Base-by-base conservation (phyloP, 106 monocot genomes). In the Alisma plantagoaquatica region DNA sequence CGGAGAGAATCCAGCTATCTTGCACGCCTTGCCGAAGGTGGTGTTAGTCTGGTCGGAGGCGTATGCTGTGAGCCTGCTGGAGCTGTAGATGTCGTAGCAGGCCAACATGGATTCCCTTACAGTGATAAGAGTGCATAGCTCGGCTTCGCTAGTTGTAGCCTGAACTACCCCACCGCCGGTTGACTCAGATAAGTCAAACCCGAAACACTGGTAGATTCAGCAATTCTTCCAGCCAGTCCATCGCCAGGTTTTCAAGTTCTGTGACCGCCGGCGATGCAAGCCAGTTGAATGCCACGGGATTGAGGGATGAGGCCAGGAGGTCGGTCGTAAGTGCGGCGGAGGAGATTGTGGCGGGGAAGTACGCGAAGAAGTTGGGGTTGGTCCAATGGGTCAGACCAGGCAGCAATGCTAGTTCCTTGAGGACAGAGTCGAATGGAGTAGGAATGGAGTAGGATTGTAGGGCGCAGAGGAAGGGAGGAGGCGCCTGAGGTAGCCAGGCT, bases 11-110 rank as follows among this genome's bases (percentile, higher is more conserved):
- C 79, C 79, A 26, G 53, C 66, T 41, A 75, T 60, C 44, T 56
- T 53, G 17, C 56, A 59, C 11, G 74, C 79, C 51, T 74, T 74
- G 33, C 10, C 12, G 65, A 75, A 49, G 2, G 79, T 66, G 43
- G 62, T 70, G 41, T 80, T 74, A 11, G 79, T 80, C 62, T 80
- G 79, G 66, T 80, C 79, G 38, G 79, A 74, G 11, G 57, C 70
- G 70, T 80, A 80, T 21, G 46, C 65, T 3, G 59, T 62, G 28
- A 80, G 66, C 28, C 25, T 59, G 19, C 46, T 12, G 61, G 21
- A 19, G 14, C 22, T 53, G 24, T 33, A 59, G 27, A 11, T 4
- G 3, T 42, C 46, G 22, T 32, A 5, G 20, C 35, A 16, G 15
- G 16, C 43, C 7, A 76, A 33, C 2, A 68, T 47, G 1, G n/a